A percentile compares a stretch with the other conserved stretches of the same genome.
Evolutionary conservation across 768 basidiomycete genomes (phyloP).

Genomic region (Psilocybe subaeruginosa): DNA sequence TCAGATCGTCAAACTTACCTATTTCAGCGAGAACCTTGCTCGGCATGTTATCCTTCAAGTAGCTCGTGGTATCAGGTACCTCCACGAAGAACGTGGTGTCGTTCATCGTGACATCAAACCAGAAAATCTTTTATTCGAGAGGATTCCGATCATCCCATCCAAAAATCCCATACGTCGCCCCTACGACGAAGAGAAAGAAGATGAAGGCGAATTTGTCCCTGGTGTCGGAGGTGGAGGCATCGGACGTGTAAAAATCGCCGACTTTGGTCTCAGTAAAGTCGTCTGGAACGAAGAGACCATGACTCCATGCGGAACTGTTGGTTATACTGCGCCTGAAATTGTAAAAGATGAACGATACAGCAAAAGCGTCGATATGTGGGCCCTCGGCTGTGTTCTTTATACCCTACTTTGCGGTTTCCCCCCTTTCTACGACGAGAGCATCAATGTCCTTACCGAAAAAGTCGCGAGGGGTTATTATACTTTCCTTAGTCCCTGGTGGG

Average conservation of each 20-base stretch:
- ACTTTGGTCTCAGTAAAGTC: constrained; percentile 96
- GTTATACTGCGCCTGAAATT: constrained; percentile 99
- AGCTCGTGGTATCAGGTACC: constrained; percentile 89
- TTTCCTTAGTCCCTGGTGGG: constrained; percentile 99
- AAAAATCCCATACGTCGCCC: constrained; percentile 74
- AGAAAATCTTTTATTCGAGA: constrained; percentile 93
- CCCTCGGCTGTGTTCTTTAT: constrained; percentile 97
- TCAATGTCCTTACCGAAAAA: constrained; percentile 97
- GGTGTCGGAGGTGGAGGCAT: constrained; percentile 97
- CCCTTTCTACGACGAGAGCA: constrained; percentile 99
- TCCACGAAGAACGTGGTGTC: constrained; percentile 97
- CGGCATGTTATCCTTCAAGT: constrained; percentile 98
- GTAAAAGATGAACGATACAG: constrained; percentile 98
- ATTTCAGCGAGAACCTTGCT: constrained; percentile 97
- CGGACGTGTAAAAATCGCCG: constrained; percentile 97
- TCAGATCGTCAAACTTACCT: constrained; percentile 98
- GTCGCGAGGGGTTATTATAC: constrained; percentile 98
- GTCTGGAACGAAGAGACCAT: constrained; percentile 99
- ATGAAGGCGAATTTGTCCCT: constrained; percentile 94
- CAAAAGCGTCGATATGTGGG: constrained; percentile 99
- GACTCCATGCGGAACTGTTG: constrained; percentile 99
- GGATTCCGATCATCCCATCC: constrained; percentile 90
- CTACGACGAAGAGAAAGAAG: constrained; percentile 98
- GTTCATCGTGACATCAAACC: constrained; percentile 99
- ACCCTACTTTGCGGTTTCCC: constrained; percentile 97